These are phyloP conservation scores for Candida succiphila DNA, from an alignment of 805 yeast species.

Conservation along the genomic window DNA sequence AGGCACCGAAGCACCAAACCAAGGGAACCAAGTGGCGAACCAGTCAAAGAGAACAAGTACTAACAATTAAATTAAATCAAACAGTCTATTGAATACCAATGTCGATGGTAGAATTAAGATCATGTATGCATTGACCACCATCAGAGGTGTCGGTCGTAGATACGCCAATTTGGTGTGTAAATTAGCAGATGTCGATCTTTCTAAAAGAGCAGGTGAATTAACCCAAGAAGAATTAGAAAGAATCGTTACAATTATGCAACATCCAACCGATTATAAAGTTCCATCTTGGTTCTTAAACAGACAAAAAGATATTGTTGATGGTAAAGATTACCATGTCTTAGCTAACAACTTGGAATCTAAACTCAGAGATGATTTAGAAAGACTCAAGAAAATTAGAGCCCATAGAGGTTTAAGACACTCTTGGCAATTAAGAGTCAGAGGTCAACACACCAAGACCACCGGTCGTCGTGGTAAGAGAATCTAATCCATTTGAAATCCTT, in stretches of 20 bases:
- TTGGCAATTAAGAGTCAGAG: constrained; percentile 99
- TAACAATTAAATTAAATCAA: no score
- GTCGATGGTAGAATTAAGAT: constrained; percentile 99
- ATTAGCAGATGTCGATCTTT: constrained; percentile 98
- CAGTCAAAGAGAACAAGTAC: not conserved
- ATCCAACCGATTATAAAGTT: constrained; percentile 98
- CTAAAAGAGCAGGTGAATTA: constrained; percentile 99
- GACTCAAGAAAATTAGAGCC: constrained; percentile 99
- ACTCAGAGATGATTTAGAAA: constrained; percentile 99
- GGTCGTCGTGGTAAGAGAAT: constrained; percentile 74
- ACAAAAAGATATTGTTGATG: constrained; percentile 97
- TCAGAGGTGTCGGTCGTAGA: constrained; percentile 99
- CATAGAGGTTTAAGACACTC: constrained; percentile 99
- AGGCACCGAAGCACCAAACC: not conserved
- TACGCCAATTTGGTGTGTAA: constrained; percentile 99
- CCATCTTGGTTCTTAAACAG: constrained; percentile 99
- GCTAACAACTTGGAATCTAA: constrained; percentile 99
- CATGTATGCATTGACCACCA: constrained; percentile 99
- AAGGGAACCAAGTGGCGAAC: not conserved
- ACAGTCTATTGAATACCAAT: constrained; percentile 98
- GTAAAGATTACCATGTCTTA: constrained; percentile 98
- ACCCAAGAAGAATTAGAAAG: constrained; percentile 99
- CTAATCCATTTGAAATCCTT: no score
- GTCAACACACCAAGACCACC: constrained; percentile 99
- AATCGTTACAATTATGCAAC: constrained; percentile 99